These are phyloP conservation scores for Tricholoma flavovirens DNA, from an alignment of 768 basidiomycete species.

Conservation along the genomic window DNA sequence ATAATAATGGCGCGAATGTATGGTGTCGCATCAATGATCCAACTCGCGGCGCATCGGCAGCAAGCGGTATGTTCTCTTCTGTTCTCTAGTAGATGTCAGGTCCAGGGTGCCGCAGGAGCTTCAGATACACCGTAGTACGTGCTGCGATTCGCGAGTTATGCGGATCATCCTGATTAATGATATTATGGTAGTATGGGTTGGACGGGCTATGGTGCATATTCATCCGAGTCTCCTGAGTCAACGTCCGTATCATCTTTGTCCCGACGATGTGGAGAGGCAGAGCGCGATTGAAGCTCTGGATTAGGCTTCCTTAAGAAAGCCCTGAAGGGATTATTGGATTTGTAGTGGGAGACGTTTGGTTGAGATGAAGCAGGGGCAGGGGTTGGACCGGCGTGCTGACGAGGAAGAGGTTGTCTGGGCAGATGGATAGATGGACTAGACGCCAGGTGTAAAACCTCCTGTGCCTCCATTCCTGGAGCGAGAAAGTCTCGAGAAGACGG, in stretches of 20 bases:
- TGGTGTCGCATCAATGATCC: too few species aligned
- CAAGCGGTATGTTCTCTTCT: too few species aligned
- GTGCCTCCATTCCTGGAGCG: not conserved
- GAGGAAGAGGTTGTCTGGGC: not conserved
- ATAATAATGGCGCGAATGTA: too few species aligned
- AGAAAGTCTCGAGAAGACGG: not conserved
- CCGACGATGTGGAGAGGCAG: not conserved
- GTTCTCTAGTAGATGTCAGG: too few species aligned
- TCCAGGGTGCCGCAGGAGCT: too few species aligned
- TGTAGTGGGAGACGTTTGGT: not conserved
- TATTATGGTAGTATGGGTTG: too few species aligned
- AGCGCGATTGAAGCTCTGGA: not conserved
- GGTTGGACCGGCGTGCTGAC: not conserved
- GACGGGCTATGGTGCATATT: not conserved
- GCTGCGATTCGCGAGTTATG: too few species aligned
- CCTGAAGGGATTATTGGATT: not conserved
- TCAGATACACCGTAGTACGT: too few species aligned
- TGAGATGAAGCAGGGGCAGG: not conserved
- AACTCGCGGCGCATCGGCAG: too few species aligned
- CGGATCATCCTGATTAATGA: too few species aligned
- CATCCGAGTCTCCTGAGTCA: not conserved
- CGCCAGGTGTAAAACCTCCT: too few species aligned
- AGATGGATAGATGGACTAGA: not conserved
- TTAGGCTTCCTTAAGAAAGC: not conserved
- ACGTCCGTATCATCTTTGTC: not conserved